phyloP scores from a whole-genome alignment of 257 asterid species.

The Anisodus tanguticus region DNA sequence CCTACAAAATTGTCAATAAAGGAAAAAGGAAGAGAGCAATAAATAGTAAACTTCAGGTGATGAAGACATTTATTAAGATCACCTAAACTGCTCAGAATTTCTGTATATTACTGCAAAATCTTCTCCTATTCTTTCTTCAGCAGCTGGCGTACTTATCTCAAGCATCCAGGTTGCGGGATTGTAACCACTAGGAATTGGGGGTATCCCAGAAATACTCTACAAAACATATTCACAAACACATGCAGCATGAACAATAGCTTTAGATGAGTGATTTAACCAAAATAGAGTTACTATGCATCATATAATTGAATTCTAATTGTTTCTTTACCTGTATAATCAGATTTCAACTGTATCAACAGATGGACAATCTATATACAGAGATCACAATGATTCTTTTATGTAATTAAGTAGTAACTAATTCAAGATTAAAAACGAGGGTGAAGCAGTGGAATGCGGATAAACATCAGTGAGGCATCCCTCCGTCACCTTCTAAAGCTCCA shows the following conservation, averaged over 20 bases:
- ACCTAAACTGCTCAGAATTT: slow-evolving; percentile 69
- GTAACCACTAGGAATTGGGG: slow-evolving; percentile 66
- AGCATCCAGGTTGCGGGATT: slow-evolving; percentile 99
- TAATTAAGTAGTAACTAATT: neutral
- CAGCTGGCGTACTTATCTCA: slow-evolving; percentile 74
- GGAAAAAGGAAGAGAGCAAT: slow-evolving; percentile 24
- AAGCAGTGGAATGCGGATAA: slow-evolving; percentile 7
- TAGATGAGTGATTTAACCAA: neutral
- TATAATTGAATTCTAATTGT: slow-evolving; percentile 14
- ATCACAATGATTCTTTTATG: neutral
- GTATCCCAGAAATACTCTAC: slow-evolving; percentile 63
- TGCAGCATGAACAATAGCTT: slow-evolving; percentile 26
- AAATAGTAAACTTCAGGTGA: neutral
- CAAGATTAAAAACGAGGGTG: neutral
- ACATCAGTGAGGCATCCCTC: slow-evolving; percentile 13
- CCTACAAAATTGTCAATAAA: neutral
- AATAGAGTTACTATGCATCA: neutral
- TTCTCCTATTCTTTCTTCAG: slow-evolving; percentile 62
- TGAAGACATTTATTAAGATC: slow-evolving; percentile 30
- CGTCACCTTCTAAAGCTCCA: too few relatives aligned
- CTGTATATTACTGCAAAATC: slow-evolving; percentile 69
- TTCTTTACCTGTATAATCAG: neutral
- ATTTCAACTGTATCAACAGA: neutral
- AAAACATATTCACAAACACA: slow-evolving; percentile 2
- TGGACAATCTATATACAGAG: neutral